Conservation (phyloP, 805 yeast genomes). For the Zygosaccharomyces rouxii region DNA sequence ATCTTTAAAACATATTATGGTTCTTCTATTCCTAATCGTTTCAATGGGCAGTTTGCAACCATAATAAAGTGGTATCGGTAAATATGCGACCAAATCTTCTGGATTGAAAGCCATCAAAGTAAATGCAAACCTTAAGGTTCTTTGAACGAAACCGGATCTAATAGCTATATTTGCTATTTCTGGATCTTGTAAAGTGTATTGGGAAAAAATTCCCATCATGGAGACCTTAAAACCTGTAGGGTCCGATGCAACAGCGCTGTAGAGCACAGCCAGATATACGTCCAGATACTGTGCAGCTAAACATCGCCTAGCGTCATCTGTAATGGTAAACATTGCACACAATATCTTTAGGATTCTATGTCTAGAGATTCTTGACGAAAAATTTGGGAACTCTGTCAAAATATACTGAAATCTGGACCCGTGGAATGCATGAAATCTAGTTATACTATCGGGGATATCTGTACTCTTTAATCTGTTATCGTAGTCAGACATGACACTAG, state of each 20-base stretch:
- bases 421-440: slow-evolving; percentile 29
- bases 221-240: slow-evolving; percentile 21
- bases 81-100: slow-evolving; percentile 22
- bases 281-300: slow-evolving; percentile 66
- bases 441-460: slow-evolving; percentile 10
- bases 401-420: slow-evolving; percentile 43
- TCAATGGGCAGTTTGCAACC: slow-evolving; percentile 28
- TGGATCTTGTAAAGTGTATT: slow-evolving; percentile 32
- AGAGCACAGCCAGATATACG: slow-evolving; percentile 56
- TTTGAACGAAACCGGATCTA: slow-evolving; percentile 27
- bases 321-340: slow-evolving; percentile 23
- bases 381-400: slow-evolving; percentile 23
- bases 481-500: slow-evolving; percentile 21
- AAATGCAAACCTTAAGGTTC: slow-evolving; percentile 28
- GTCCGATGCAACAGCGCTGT: slow-evolving; percentile 29
- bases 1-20: slow-evolving; percentile 38
- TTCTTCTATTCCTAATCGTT: slow-evolving; percentile 29
- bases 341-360: slow-evolving; percentile 22
- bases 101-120: slow-evolving; percentile 30
- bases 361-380: slow-evolving; percentile 20
- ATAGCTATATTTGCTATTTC: slow-evolving; percentile 27
- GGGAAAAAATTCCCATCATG: slow-evolving; percentile 29
- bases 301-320: slow-evolving; percentile 52
- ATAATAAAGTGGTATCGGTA: slow-evolving; percentile 25
- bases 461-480: slow-evolving; percentile 22